These are phyloP conservation scores for Emericellopsis cladophorae DNA, from an alignment of 2,329 filamentous ascomycete species.

Conservation along the genomic window DNA sequence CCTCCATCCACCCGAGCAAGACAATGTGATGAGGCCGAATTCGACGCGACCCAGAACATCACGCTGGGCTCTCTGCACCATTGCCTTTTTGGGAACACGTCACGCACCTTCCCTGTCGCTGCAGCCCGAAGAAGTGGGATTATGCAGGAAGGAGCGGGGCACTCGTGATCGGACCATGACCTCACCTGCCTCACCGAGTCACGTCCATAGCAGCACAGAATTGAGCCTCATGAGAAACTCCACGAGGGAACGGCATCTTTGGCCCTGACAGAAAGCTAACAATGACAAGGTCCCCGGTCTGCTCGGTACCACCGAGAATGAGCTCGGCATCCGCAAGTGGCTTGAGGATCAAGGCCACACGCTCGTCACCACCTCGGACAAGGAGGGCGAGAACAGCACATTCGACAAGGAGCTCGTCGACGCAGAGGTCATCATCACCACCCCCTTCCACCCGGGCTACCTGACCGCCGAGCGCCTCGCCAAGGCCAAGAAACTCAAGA, in stretches of 20 bases:
- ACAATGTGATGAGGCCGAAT: no score
- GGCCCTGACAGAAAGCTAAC: background rate
- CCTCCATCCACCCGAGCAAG: no score
- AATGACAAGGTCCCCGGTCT: conserved; percentile 56
- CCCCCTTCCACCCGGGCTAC: conserved; percentile 97
- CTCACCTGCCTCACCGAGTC: no score
- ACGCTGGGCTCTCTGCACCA: no score
- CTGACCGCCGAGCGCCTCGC: conserved; percentile 90
- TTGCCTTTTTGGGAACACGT: no score
- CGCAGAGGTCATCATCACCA: conserved; percentile 98
- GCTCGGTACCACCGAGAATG: conserved; percentile 94
- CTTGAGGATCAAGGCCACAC: conserved; percentile 95
- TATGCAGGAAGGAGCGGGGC: no score
- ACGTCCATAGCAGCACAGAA: no score
- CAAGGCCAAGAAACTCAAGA: conserved; percentile 98
- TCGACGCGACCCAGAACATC: no score
- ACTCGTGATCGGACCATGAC: background rate
- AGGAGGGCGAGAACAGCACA: conserved; percentile 83
- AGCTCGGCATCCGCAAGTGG: conserved; percentile 95
- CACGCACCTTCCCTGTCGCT: no score
- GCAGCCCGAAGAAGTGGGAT: no score
- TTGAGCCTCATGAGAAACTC: no score
- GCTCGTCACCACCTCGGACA: conserved; percentile 92
- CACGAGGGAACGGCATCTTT: no score
- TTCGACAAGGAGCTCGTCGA: conserved; percentile 96